A percentile compares a stretch with the other conserved stretches of the same genome.
phyloP scores from a whole-genome alignment of 257 asterid species.

The Marsdenia floribunda region DNA sequence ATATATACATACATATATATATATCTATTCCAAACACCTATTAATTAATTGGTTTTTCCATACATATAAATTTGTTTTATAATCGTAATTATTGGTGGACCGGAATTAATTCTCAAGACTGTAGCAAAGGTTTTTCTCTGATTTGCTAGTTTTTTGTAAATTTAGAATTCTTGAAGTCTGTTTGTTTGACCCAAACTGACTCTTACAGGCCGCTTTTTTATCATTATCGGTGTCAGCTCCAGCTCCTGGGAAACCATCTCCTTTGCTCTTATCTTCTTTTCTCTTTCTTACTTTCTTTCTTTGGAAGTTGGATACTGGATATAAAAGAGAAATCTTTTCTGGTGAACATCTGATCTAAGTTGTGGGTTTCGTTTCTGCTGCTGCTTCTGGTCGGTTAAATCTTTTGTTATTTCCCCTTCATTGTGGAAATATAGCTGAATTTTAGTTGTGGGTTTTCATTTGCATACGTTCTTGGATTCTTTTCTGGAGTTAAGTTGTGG shows the following conservation, averaged over 20 bases:
- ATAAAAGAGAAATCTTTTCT: background rate
- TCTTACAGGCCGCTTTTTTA: constrained; percentile 6
- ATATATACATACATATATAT: too few species aligned
- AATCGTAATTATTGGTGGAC: background rate
- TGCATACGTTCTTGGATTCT: background rate
- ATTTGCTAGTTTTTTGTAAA: background rate
- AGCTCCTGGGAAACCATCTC: background rate
- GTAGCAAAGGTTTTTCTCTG: background rate
- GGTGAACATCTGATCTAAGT: background rate
- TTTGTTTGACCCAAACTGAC: background rate
- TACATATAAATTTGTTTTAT: too few species aligned
- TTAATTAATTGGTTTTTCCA: too few species aligned
- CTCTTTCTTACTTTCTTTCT: background rate
- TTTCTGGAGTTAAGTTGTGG: background rate
- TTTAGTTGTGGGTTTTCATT: background rate
- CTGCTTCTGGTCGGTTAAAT: background rate
- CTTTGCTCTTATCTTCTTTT: constrained; percentile 3
- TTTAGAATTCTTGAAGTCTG: background rate
- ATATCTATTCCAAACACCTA: too few species aligned
- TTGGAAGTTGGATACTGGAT: background rate
- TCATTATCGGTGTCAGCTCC: background rate
- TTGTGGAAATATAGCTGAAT: background rate
- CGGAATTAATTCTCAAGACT: background rate
- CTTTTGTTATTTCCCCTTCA: background rate
- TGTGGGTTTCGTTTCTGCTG: background rate